Evolutionary conservation across 2,329 filamentous ascomycete genomes (phyloP), one percentile per base, ranked within the genome.

Genomic region (Claviceps maximensis): DNA sequence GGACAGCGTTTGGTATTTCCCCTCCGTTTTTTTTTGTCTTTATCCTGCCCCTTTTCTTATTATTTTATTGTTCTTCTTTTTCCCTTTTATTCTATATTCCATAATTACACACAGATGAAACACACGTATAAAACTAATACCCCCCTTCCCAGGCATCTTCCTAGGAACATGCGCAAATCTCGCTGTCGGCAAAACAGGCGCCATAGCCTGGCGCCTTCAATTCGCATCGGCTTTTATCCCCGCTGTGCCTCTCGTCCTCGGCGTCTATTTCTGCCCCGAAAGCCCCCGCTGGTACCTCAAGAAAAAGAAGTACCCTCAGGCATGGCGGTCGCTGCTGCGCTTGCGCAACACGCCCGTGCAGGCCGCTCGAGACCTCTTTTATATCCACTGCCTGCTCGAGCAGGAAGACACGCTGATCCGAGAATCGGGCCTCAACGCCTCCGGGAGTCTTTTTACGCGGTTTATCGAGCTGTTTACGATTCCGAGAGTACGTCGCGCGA

Each of bases 241-340:
- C 1, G 80, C 82, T 0, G 65, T 86, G 1, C 80, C 82, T 8
- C 69, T 86, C 4, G 62, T 82, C 10, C 17, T 80, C 0, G 67
- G 71, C 12, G 70, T 84, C 27, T 86, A 71, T 57, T 74, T 83
- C 57, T 83, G 80, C 57, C 81, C 81, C 0, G 80, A 84, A 60
- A 83, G 79, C 2, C 81, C 82, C 2, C 74, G 81, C 51, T 86
- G 82, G 81, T 78, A 74, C 52, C 77, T 86, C 64, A 83, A 83
- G 62, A 83, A 83, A 60, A 71, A 72, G 13, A 71, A 70, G 50
- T 75, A 81, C 58, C 55, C 55, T 3, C 67, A 78, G 47, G 82
- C 82, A 1, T 83, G 76, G 63, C 59, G 67, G 15, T 81, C 79
- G 3, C 72, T 86, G 0, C 66, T 74, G 15, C 69, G 70, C 8